Evolutionary conservation across 164 flowering plant species (phyloP), one percentile per base, ranked within the genome.

Genomic region (Macadamia integrifolia): DNA sequence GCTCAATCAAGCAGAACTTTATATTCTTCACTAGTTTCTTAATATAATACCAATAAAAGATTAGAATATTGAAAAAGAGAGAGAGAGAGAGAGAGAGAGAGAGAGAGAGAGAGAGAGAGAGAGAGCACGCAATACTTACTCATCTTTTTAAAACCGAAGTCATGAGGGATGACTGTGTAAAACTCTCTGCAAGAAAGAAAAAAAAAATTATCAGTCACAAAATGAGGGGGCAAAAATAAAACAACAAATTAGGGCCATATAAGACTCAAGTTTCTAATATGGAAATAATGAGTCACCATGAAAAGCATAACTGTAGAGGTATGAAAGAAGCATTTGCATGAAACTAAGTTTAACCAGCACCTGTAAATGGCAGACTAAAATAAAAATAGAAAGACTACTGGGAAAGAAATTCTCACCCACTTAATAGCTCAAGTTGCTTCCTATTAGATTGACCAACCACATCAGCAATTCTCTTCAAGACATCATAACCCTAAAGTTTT

Each of bases 121-220:
- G 65, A 70, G 70, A 70, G 40, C n/a, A 28, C 61, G 48, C 65
- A 69, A 58, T 14, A 76, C 91, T 80, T 78, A 93, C 98, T 72
- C 97, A 90, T 93, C 79, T 93, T 91, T 63, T 78, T 87, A 65
- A 86, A 93, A 53, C 98, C 97, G 71, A 89, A 93, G 74, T 93
- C 96, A 76, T 91, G 98, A 68, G 98, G 98, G 63, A 93, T 86
- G 15, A 89, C 91, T 12, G 98, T 86, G 71, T 91, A 93, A 66
- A 93, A 93, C 76, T 89, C 94, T 64, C 98, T 93, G 89, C 74
- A 74, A 23, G 23, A 23, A 23, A 23, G 23, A 23, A 23, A 23
- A 23, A 23, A 23, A 79, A n/a, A 32, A 32, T 53, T n/a, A 31
- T 43, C 18, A 55, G 30, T 29, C 12, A 17, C 30, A 66, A 66